Percentiles rank a stretch among this genome's conserved stretches.
These are phyloP conservation scores for Arthrobotrys iridis DNA, from an alignment of 2,329 filamentous ascomycete genomes.

Conservation along the genomic window DNA sequence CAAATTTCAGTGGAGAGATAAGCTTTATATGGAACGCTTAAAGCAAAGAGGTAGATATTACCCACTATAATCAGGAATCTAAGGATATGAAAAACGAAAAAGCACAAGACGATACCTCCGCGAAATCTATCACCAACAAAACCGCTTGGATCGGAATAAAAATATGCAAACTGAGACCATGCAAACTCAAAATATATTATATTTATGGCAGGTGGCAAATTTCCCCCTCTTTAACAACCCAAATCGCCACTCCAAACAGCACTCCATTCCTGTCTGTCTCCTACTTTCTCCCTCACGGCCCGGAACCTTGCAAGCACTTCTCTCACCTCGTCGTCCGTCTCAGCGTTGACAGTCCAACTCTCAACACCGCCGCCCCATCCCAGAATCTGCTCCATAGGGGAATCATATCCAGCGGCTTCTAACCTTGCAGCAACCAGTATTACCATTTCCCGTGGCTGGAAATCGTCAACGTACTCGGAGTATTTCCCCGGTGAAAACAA, in stretches of 20 bases:
- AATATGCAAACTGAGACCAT: background rate
- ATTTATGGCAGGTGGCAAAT: background rate
- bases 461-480: constrained; percentile 32
- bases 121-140: background rate
- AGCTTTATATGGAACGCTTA: background rate
- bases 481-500: constrained; percentile 40
- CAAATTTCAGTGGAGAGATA: background rate
- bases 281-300: constrained; percentile 35
- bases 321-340: constrained; percentile 51
- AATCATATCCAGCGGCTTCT: constrained; percentile 33
- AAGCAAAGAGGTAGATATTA: background rate
- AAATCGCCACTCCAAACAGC: constrained; percentile 47
- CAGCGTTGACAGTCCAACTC: constrained; percentile 34
- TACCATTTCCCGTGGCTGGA: constrained; percentile 44
- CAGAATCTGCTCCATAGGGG: constrained; percentile 22
- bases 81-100: too few relatives aligned
- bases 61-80: too few relatives aligned
- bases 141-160: too few relatives aligned
- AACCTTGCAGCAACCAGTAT: constrained; percentile 44
- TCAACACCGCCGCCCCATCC: constrained; percentile 45
- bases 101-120: too few relatives aligned
- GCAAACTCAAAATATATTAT: background rate
- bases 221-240: background rate
- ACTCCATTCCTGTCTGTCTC: constrained; percentile 46
- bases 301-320: constrained; percentile 41